phyloP scores from a whole-genome alignment of 257 asterid species.

The Haberlea rhodopensis region DNA sequence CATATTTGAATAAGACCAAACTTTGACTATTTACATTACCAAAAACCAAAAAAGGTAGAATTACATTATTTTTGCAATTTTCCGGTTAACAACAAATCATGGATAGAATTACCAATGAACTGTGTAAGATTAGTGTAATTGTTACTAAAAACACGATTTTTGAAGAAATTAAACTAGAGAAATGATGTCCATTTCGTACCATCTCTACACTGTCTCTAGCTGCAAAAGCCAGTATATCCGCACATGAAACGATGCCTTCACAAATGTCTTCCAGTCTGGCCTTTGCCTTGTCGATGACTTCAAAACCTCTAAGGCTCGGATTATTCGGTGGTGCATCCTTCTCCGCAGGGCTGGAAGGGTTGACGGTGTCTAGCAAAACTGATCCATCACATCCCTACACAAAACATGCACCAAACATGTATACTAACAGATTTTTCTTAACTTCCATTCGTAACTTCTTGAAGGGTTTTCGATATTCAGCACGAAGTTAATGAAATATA shows the following conservation, averaged over 20 bases:
- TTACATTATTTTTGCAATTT: no score
- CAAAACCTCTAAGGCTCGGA: constrained; percentile 73
- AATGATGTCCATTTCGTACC: constrained; percentile 30
- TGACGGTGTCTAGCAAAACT: constrained; percentile 57
- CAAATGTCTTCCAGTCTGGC: constrained; percentile 52
- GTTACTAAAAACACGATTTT: no score
- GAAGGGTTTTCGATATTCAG: no score
- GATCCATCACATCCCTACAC: constrained; percentile 88
- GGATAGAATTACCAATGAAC: constrained; percentile 25
- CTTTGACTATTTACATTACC: no score
- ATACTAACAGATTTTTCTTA: no score
- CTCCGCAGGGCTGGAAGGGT: constrained; percentile 57
- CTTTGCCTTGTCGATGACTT: constrained; percentile 66
- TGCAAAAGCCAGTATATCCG: constrained; percentile 79
- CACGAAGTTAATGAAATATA: no score
- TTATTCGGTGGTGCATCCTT: constrained; percentile 70
- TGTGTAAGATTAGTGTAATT: no score
- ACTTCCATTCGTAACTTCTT: neutral
- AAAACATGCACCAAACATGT: neutral
- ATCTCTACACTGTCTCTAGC: constrained; percentile 76
- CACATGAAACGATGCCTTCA: constrained; percentile 62
- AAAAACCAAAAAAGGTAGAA: no score
- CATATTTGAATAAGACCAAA: no score
- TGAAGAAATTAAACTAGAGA: no score
- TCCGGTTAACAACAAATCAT: neutral